phyloP scores from a whole-genome alignment of 179 eudicot genomes.

The Vitellaria paradoxa region DNA sequence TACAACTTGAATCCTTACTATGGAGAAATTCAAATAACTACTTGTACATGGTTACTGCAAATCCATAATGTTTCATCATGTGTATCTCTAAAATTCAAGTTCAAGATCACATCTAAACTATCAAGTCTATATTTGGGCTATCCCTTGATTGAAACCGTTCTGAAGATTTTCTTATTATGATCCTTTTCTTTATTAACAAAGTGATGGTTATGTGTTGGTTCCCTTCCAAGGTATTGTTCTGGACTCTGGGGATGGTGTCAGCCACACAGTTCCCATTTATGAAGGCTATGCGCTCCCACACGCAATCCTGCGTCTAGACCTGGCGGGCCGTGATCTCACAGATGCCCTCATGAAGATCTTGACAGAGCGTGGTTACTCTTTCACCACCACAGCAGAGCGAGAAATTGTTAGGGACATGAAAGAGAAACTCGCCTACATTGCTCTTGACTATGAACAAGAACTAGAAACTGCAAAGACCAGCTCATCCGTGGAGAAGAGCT shows the following conservation, averaged over 20 bases:
- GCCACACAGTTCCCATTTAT: constrained; percentile 57
- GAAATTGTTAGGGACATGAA: constrained; percentile 60
- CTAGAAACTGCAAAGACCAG: constrained; percentile 46
- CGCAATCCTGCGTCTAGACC: constrained; percentile 58
- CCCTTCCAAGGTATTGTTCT: constrained; percentile 43
- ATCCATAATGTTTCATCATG: no score
- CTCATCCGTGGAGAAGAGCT: constrained; percentile 55
- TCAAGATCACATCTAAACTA: no score
- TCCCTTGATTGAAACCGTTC: neutral
- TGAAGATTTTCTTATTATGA: neutral
- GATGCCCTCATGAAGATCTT: constrained; percentile 53
- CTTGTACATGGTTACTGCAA: no score
- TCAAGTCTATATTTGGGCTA: no score
- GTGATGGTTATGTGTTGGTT: neutral
- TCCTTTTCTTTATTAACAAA: neutral
- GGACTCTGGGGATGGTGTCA: constrained; percentile 64
- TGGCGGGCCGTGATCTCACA: constrained; percentile 58
- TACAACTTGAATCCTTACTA: no score
- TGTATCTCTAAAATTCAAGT: no score
- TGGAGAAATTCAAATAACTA: no score
- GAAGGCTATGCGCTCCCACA: constrained; percentile 61
- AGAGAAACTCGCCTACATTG: constrained; percentile 52
- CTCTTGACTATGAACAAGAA: constrained; percentile 54
- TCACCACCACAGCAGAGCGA: constrained; percentile 53
- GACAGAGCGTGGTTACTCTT: constrained; percentile 54